A percentile compares a stretch with the other conserved stretches of the same genome.
Conservation (phyloP, 1,284 basidiomycete species). For the Tilletia caries region DNA sequence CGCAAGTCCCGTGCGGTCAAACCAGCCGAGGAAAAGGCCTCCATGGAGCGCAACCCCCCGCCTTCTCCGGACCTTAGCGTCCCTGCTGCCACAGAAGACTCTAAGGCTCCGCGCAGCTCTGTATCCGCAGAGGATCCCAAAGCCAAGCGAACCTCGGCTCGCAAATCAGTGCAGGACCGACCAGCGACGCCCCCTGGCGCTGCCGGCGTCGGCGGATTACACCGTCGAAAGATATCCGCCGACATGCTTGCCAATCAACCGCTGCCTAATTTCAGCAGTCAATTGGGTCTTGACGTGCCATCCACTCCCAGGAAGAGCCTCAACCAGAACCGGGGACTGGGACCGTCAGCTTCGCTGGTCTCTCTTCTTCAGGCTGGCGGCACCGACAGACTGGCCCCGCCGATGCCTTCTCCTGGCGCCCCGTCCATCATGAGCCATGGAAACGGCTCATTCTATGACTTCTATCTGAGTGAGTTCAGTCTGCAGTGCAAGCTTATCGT, state of each 20-base stretch:
- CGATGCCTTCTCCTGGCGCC: background rate
- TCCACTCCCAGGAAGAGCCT: background rate
- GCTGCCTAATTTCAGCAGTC: background rate
- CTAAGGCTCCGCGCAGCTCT: too few relatives aligned
- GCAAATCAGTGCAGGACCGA: conserved; percentile 28
- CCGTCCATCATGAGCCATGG: background rate
- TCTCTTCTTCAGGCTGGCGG: background rate
- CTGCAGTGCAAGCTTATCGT: background rate
- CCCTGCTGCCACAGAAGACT: background rate
- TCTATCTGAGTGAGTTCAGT: conserved; percentile 14
- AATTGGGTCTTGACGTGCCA: background rate
- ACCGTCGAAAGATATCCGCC: conserved; percentile 19
- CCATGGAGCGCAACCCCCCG: background rate
- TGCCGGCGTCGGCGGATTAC: conserved; percentile 19
- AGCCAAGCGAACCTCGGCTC: background rate
- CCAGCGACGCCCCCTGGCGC: conserved; percentile 22
- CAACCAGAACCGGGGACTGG: background rate
- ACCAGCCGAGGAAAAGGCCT: background rate
- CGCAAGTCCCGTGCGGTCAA: conserved; percentile 26
- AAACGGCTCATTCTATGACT: conserved; percentile 14
- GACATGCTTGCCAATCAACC: conserved; percentile 19
- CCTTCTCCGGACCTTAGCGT: background rate
- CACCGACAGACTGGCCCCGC: background rate
- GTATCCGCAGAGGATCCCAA: background rate
- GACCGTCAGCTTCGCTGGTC: background rate